phyloP scores from a whole-genome alignment of 345 rosid species.

The Iberis pinnata region DNA sequence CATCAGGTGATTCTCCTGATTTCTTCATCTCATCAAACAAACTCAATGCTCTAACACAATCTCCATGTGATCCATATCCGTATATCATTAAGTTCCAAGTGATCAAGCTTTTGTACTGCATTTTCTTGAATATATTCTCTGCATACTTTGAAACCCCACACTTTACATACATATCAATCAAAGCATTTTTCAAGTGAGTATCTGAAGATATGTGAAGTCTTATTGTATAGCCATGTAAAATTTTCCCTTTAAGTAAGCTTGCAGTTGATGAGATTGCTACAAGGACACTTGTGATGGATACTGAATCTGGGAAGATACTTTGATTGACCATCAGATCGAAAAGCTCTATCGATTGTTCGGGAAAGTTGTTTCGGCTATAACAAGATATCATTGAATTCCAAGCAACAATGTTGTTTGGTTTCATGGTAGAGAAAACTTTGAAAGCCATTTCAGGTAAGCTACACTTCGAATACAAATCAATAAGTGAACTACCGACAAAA shows the following conservation, averaged over 20 bases:
- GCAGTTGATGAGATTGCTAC: constrained; percentile 59
- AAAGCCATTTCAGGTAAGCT: constrained; percentile 49
- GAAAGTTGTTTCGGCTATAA: constrained; percentile 50
- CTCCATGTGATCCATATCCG: constrained; percentile 75
- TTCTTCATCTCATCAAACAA: constrained; percentile 55
- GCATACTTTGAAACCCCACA: constrained; percentile 62
- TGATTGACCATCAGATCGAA: constrained; percentile 38
- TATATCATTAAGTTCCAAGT: constrained; percentile 72
- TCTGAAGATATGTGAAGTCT: constrained; percentile 42
- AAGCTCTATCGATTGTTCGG: constrained; percentile 47
- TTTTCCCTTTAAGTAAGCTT: constrained; percentile 55
- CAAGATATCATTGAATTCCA: constrained; percentile 80
- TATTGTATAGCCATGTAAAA: constrained; percentile 52
- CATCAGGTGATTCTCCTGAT: constrained; percentile 46
- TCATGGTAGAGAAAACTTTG: constrained; percentile 46
- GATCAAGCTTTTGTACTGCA: constrained; percentile 47
- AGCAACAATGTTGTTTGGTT: constrained; percentile 45
- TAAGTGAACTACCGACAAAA: constrained; percentile 58
- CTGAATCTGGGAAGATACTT: constrained; percentile 47
- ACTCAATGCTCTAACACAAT: constrained; percentile 41
- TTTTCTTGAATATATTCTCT: constrained; percentile 38
- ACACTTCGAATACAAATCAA: constrained; percentile 76
- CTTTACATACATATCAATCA: constrained; percentile 77
- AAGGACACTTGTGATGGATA: constrained; percentile 63
- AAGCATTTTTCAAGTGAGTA: constrained; percentile 52